Evolutionary conservation across 257 asterid genomes (phyloP).

Genomic region (Dorcoceras hygrometricum): DNA sequence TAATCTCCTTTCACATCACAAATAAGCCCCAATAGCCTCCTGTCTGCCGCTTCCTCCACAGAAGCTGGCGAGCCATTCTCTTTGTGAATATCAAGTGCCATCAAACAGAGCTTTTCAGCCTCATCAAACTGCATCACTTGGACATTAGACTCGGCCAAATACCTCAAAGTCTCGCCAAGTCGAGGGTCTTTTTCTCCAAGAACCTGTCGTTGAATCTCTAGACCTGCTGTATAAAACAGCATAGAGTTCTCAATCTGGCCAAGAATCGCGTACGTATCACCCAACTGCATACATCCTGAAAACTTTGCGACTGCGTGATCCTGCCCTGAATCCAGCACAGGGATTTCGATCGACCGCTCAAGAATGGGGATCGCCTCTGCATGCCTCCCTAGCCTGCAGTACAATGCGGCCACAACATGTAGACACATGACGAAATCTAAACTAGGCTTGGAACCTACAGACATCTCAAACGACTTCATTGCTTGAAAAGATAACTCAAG

Average conservation of each 20-base stretch:
- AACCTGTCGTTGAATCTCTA: constrained; percentile 79
- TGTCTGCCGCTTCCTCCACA: constrained; percentile 79
- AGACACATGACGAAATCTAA: constrained; percentile 79
- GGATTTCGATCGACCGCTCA: constrained; percentile 74
- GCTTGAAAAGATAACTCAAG: constrained; percentile 77
- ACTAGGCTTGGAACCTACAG: constrained; percentile 37
- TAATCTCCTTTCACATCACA: constrained; percentile 80
- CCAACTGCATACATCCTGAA: constrained; percentile 94
- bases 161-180: constrained; percentile 84
- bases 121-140: constrained; percentile 88
- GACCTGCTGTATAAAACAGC: constrained; percentile 69
- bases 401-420: constrained; percentile 71
- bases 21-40: constrained; percentile 79
- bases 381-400: constrained; percentile 61
- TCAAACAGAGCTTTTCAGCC: constrained; percentile 68
- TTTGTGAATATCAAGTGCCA: constrained; percentile 74
- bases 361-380: constrained; percentile 69
- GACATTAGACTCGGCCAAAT: constrained; percentile 89
- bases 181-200: constrained; percentile 79
- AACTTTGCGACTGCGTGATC: constrained; percentile 88
- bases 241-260: constrained; percentile 85
- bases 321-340: constrained; percentile 66
- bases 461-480: constrained; percentile 53
- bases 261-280: constrained; percentile 82
- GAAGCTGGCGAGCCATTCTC: constrained; percentile 46